Evolutionary conservation across 2,329 filamentous ascomycete genomes (phyloP).

Genomic region (Achaetomium macrosporum): DNA sequence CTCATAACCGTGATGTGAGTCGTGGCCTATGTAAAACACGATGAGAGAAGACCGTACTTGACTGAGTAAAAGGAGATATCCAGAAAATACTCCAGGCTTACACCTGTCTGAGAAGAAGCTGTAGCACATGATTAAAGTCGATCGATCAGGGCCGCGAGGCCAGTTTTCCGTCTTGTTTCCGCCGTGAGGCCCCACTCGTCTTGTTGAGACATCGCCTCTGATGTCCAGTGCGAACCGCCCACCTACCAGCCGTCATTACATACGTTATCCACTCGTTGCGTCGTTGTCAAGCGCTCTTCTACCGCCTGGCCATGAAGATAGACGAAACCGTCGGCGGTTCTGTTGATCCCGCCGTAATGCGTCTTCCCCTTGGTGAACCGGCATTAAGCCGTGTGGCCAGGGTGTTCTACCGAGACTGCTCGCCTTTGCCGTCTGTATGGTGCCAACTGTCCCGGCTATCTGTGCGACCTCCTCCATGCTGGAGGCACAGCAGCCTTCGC

Average conservation of each 20-base stretch:
- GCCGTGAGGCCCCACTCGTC: constrained; percentile 28
- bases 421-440: not conserved
- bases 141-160: constrained; percentile 28
- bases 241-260: not conserved
- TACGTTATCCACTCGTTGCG: not conserved
- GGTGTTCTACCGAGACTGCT: not conserved
- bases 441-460: not conserved
- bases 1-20: too few relatives aligned
- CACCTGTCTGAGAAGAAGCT: not conserved
- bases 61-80: not conserved
- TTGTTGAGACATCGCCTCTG: constrained; percentile 12
- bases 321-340: constrained; percentile 4
- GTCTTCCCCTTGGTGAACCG: not conserved
- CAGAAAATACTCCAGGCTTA: not conserved
- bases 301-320: not conserved
- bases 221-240: not conserved
- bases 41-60: not conserved
- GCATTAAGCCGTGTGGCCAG: constrained; percentile 2
- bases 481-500: not conserved
- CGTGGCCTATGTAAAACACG: too few relatives aligned
- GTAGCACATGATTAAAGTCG: constrained; percentile 2
- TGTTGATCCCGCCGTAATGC: constrained; percentile 8
- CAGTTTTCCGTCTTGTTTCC: constrained; percentile 26
- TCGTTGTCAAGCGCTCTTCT: not conserved
- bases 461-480: not conserved